Conservation (phyloP, 257 asterid genomes). For the Solanum infundibuliforme region DNA sequence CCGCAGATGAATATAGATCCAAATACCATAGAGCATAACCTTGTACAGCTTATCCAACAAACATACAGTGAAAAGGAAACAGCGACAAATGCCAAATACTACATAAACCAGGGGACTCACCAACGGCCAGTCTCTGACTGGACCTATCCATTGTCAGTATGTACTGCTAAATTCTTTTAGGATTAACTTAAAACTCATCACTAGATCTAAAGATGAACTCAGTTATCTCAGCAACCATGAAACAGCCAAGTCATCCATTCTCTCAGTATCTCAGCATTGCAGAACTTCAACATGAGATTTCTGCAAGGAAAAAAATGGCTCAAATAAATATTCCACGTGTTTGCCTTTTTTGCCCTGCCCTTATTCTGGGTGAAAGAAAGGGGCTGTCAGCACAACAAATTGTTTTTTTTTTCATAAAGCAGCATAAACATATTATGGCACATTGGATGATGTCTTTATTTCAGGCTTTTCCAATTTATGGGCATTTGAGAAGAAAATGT, state of each 20-base stretch:
- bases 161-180: not conserved
- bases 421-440: not conserved
- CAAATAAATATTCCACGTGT: not conserved
- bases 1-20: not conserved
- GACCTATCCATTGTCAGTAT: constrained; percentile 2
- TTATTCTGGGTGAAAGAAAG: not conserved
- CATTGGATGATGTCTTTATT: not conserved
- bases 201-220: not conserved
- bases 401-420: not conserved
- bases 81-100: not conserved
- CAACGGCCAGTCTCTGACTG: not conserved
- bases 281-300: not conserved
- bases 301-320: not conserved
- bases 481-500: not conserved
- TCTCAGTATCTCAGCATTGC: not conserved
- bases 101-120: not conserved
- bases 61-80: not conserved
- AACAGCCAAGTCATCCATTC: not conserved
- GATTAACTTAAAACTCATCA: not conserved
- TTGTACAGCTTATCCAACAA: not conserved
- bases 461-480: not conserved
- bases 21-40: not conserved
- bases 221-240: not conserved
- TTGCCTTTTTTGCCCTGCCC: not conserved
- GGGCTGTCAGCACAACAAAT: not conserved